phyloP scores from a whole-genome alignment of 2,329 filamentous ascomycete species.

The Nemania diffusa region DNA sequence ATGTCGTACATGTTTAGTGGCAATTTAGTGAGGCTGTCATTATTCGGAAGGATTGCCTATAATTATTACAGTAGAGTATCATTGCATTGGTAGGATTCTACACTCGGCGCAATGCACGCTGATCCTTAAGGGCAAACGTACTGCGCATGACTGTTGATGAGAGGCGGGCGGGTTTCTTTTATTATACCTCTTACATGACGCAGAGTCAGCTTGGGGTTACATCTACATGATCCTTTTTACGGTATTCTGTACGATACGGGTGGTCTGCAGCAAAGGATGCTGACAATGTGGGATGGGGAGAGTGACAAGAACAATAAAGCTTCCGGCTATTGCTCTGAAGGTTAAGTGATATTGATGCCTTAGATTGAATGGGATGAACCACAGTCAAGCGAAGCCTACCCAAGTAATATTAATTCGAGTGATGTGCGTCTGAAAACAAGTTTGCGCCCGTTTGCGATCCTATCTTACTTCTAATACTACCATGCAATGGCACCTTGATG shows the following conservation, averaged over 20 bases:
- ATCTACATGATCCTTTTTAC: constrained; percentile 29
- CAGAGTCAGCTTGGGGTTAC: constrained; percentile 35
- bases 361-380: not conserved
- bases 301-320: not conserved
- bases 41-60: not conserved
- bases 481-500: constrained; percentile 23
- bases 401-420: not conserved
- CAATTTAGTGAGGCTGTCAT: not conserved
- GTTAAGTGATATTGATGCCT: not conserved
- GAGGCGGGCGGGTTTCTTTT: constrained; percentile 31
- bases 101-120: not conserved
- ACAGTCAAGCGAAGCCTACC: not conserved
- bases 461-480: constrained; percentile 17
- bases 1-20: not conserved
- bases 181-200: constrained; percentile 31
- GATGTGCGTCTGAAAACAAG: constrained; percentile 19
- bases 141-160: constrained; percentile 26
- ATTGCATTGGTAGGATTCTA: constrained; percentile 25
- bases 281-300: constrained; percentile 2
- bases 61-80: constrained; percentile 14
- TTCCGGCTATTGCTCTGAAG: not conserved
- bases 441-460: constrained; percentile 13
- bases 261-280: constrained; percentile 11
- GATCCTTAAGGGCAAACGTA: constrained; percentile 15
- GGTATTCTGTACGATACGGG: not conserved